Evolutionary conservation across 2,329 filamentous ascomycete genomes (phyloP).

Genomic region (Trichoderma koningii): DNA sequence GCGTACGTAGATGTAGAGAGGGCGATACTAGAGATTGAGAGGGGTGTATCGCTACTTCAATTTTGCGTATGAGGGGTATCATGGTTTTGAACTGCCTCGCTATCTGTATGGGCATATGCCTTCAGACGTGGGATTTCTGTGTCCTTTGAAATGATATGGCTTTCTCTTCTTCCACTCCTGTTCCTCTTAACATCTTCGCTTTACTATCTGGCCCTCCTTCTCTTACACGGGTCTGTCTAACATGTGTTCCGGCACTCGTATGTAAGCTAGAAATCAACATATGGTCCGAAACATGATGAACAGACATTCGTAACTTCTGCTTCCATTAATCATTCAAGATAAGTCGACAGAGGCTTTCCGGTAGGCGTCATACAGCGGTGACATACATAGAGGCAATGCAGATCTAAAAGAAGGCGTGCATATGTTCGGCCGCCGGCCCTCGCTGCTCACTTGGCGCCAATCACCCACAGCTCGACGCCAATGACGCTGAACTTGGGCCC

Average conservation of each 20-base stretch:
- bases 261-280: background rate
- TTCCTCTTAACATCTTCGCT: background rate
- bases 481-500: slow-evolving; percentile 89
- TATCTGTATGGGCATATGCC: slow-evolving; percentile 2
- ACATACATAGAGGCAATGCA: background rate
- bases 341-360: no score
- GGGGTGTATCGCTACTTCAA: background rate
- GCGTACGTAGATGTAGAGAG: background rate
- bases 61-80: slow-evolving; percentile 16
- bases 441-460: slow-evolving; percentile 55
- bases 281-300: background rate
- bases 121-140: background rate
- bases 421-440: no score
- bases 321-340: no score
- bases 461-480: slow-evolving; percentile 90
- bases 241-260: background rate
- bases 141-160: background rate
- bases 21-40: background rate
- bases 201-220: background rate
- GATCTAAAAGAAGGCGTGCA: background rate
- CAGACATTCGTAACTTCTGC: background rate
- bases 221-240: background rate
- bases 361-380: no score
- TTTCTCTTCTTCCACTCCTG: background rate
- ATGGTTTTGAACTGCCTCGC: slow-evolving; percentile 14